Conservation (phyloP, 495 filamentous ascomycete species). For the Cercophora samala region DNA sequence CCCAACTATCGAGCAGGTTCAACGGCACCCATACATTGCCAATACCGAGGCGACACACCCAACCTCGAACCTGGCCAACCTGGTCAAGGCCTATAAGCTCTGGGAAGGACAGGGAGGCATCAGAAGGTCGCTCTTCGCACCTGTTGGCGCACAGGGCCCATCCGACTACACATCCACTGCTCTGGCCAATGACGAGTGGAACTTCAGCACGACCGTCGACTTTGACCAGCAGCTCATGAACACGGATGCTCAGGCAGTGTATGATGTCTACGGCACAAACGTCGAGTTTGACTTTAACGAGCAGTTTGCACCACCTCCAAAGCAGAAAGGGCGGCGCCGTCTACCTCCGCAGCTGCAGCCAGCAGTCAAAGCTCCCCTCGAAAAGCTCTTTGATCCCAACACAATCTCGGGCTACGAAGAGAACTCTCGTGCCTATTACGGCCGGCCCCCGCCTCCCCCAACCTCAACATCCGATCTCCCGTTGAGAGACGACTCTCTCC, state of each 20-base stretch:
- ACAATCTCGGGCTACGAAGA: slow-evolving; percentile 56
- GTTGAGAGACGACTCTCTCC: slow-evolving; percentile 49
- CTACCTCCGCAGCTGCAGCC: slow-evolving; percentile 50
- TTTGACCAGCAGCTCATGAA: slow-evolving; percentile 64
- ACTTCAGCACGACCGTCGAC: slow-evolving; percentile 82
- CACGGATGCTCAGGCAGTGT: slow-evolving; percentile 46
- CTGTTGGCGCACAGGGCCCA: slow-evolving; percentile 65
- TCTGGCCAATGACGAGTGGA: slow-evolving; percentile 71
- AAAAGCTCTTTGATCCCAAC: slow-evolving; percentile 57
- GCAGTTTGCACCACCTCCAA: slow-evolving; percentile 37
- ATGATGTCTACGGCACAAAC: slow-evolving; percentile 50
- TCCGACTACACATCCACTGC: slow-evolving; percentile 38
- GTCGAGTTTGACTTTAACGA: slow-evolving; percentile 48
- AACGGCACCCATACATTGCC: slow-evolving; percentile 60
- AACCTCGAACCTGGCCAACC: slow-evolving; percentile 60
- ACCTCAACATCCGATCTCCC: slow-evolving; percentile 51
- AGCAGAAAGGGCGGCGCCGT: slow-evolving; percentile 44
- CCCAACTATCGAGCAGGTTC: slow-evolving; percentile 65
- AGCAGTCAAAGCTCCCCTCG: slow-evolving; percentile 48
- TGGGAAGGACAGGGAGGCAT: slow-evolving; percentile 87
- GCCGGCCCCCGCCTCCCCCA: slow-evolving; percentile 34
- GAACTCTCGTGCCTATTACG: slow-evolving; percentile 52
- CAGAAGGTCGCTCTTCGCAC: slow-evolving; percentile 75
- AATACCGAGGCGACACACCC: slow-evolving; percentile 67
- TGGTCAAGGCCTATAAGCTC: slow-evolving; percentile 75